Conservation (phyloP, 345 rosid genomes). For the Balakata baccata region DNA sequence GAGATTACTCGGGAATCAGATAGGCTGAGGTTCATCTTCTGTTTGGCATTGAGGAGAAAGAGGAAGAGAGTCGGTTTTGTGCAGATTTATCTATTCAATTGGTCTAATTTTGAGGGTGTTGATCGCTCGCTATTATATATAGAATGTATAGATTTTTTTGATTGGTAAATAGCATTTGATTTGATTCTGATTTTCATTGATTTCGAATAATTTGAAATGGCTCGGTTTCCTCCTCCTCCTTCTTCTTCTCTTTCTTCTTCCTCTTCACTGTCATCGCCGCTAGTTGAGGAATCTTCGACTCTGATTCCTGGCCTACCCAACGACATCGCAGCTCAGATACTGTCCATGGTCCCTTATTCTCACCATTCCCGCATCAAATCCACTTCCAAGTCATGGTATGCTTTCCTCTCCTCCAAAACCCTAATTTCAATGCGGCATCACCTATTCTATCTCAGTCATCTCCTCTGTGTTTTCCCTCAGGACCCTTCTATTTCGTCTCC, state of each 20-base stretch:
- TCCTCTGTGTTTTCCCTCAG: conserved; percentile 78
- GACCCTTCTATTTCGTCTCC: conserved; percentile 83
- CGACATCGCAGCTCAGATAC: conserved; percentile 13
- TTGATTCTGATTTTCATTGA: background rate
- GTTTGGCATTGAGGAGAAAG: background rate
- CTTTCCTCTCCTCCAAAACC: conserved; percentile 68
- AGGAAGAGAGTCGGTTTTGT: background rate
- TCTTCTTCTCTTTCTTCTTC: background rate
- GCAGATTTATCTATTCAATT: background rate
- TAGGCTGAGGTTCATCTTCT: background rate
- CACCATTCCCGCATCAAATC: conserved; percentile 71
- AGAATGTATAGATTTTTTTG: background rate
- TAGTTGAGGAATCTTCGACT: background rate
- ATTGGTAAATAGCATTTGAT: background rate
- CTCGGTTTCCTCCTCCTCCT: background rate
- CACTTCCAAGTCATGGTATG: conserved; percentile 67
- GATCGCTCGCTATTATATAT: background rate
- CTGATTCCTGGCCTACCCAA: conserved; percentile 4
- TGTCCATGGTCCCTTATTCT: conserved; percentile 43
- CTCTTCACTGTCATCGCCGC: background rate
- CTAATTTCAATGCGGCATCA: conserved; percentile 56
- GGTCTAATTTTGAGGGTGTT: background rate
- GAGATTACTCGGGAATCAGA: no score
- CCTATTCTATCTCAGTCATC: conserved; percentile 35
- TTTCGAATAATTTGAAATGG: background rate